Conservation (phyloP, 2,329 filamentous ascomycete species). For the Aspergillus pseudoviridinutans region DNA sequence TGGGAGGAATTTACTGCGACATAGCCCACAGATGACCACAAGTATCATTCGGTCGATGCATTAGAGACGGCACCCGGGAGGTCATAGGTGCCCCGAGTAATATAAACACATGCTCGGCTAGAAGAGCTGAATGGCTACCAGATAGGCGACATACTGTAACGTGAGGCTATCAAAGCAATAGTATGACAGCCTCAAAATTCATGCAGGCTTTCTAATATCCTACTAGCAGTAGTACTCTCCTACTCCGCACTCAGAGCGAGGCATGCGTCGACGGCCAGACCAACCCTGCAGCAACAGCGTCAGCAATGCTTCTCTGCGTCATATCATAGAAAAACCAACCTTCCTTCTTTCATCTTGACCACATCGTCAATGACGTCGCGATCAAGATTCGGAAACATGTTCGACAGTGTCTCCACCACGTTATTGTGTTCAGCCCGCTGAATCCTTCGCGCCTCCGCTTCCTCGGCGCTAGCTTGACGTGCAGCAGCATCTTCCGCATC, state of each 20-base stretch:
- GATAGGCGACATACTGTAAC: background rate
- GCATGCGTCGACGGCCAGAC: constrained; percentile 80
- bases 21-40: too few relatives aligned
- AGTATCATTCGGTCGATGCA: background rate
- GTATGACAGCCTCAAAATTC: background rate
- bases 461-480: constrained; percentile 83
- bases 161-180: background rate
- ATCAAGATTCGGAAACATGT: constrained; percentile 97
- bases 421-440: constrained; percentile 81
- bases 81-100: background rate
- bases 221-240: background rate
- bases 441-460: constrained; percentile 78
- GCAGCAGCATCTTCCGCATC: constrained; percentile 85
- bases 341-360: constrained; percentile 89
- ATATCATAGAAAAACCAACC: constrained; percentile 54
- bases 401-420: constrained; percentile 86
- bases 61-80: background rate
- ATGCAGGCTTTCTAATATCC: background rate
- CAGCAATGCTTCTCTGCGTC: constrained; percentile 3
- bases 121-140: background rate
- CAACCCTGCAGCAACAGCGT: constrained; percentile 55
- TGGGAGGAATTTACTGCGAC: too few relatives aligned
- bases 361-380: constrained; percentile 95
- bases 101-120: background rate
- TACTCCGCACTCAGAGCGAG: constrained; percentile 60